Percentiles rank a stretch among this genome's conserved stretches.
Conservation (phyloP, 2,329 filamentous ascomycete genomes). For the Furcasterigmium furcatum region DNA sequence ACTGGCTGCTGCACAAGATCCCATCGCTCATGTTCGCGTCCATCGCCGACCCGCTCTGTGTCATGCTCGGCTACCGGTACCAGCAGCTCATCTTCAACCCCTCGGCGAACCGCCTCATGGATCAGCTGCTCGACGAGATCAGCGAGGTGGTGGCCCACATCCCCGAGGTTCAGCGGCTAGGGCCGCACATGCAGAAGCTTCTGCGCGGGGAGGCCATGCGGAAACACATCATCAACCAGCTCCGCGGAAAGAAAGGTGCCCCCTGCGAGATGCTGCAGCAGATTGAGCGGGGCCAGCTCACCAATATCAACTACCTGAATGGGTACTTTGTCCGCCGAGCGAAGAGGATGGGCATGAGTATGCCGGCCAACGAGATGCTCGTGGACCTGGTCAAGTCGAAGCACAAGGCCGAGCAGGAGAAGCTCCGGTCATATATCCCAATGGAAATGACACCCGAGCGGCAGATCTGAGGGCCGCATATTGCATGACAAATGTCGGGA, state of each 20-base stretch:
- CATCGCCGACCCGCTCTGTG: constrained; percentile 78
- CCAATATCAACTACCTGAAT: constrained; percentile 82
- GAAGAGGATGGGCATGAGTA: constrained; percentile 67
- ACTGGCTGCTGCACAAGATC: constrained; percentile 71
- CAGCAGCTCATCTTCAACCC: constrained; percentile 67
- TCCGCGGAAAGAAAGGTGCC: constrained; percentile 52
- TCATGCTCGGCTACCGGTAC: constrained; percentile 74
- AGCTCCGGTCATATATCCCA: constrained; percentile 26
- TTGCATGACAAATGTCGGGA: too few relatives aligned
- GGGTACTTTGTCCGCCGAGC: constrained; percentile 81
- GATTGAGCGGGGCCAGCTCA: constrained; percentile 56
- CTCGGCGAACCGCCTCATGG: constrained; percentile 62
- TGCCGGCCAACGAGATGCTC: constrained; percentile 70
- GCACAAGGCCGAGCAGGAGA: constrained; percentile 30
- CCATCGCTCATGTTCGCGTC: constrained; percentile 74
- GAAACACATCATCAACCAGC: constrained; percentile 53
- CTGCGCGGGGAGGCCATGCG: constrained; percentile 60
- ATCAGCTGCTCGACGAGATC: constrained; percentile 72
- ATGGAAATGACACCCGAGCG: constrained; percentile 29
- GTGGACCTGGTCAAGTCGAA: constrained; percentile 72
- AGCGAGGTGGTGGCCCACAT: constrained; percentile 66
- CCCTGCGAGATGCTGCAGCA: constrained; percentile 66
- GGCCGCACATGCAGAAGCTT: constrained; percentile 52
- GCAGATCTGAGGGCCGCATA: constrained; percentile 3
- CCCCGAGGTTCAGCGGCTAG: constrained; percentile 63